Evolutionary conservation across 352 stramenopile genomes (phyloP).

Genomic region (Pythium scleroteichum): DNA sequence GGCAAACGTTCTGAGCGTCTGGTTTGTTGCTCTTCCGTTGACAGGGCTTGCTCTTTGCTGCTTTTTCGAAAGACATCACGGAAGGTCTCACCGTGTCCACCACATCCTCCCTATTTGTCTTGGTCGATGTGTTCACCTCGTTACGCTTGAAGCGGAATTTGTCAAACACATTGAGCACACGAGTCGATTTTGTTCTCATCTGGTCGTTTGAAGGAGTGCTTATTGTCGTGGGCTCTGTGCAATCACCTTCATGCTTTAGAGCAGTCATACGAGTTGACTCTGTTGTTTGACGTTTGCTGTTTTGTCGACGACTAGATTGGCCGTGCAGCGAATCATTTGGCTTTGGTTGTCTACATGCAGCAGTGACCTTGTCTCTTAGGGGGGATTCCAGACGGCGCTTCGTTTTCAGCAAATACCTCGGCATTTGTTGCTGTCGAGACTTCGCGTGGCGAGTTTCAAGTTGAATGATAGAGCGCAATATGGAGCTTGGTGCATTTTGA

Average conservation of each 20-base stretch:
- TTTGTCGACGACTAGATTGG: neutral
- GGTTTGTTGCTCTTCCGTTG: too few species aligned
- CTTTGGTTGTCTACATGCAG: neutral
- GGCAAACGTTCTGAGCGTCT: too few species aligned
- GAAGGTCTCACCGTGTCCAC: too few species aligned
- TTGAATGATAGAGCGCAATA: constrained; percentile 22
- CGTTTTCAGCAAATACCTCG: constrained; percentile 21
- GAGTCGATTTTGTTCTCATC: neutral
- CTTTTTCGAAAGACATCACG: too few species aligned
- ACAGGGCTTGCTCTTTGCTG: too few species aligned
- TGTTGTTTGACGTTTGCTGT: neutral
- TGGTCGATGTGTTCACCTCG: too few species aligned
- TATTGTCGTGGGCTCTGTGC: neutral
- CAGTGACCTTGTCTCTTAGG: too few species aligned
- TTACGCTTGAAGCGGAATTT: constrained; percentile 21
- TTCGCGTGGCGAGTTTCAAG: constrained; percentile 16
- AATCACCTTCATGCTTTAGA: neutral
- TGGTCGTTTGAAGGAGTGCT: neutral
- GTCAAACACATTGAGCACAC: constrained; percentile 10
- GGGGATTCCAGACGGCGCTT: neutral
- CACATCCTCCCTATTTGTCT: too few species aligned
- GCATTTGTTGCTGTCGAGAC: constrained; percentile 23
- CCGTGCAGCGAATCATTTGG: neutral
- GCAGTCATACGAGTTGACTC: neutral
- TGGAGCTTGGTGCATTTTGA: constrained; percentile 6